Evolutionary conservation across 164 flowering plant species (phyloP), one percentile per base, ranked within the genome.

Genomic region (Annona squamosa): DNA sequence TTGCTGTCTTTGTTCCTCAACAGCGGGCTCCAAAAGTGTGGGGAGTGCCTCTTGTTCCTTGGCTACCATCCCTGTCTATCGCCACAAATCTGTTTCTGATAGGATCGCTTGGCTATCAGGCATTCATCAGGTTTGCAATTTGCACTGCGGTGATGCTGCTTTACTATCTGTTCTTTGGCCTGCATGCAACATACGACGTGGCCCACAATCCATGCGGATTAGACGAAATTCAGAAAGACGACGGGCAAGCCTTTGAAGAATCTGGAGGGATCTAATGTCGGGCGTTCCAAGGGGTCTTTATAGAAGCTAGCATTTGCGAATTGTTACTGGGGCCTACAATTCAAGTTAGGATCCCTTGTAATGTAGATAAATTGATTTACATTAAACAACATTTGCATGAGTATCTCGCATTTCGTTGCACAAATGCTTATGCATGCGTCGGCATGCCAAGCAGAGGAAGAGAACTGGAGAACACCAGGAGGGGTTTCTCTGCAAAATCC

Each of bases 1-100:
- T 91, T 82, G 78, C 76, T 4, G 12, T 77, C 6, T 71, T 91
- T 48, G 76, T 90, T 68, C 81, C 87, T 0, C 78, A 84, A 77
- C 84, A 79, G 48, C 82, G 83, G 4, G 69, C 57, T 48, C 92
- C 98, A 7, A 88, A 84, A 62, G 78, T 90, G 1, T 91, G 92
- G 95, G 92, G 90, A 3, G 92, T 91, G 57, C 95, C 98, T 0
- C 74, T 91, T 2, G 93, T 93, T 57, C 97, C 98, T 12, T 89
- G 90, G 97, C 57, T 93, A 72, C 98, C 98, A n/a, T 79, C 92
- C 16, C 69, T 89, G 73, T 91, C 98, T 0, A 91, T 93, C 77
- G 86, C 72, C 46, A 86, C 85, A 75, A 93, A 93, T 74, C 1
- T 90, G 46, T 90, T 93, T 75, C 90, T 93, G 44, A 79, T 93